Evolutionary conservation across 2,329 filamentous ascomycete species (phyloP).

Genomic region (Rhynchosporium secalis): DNA sequence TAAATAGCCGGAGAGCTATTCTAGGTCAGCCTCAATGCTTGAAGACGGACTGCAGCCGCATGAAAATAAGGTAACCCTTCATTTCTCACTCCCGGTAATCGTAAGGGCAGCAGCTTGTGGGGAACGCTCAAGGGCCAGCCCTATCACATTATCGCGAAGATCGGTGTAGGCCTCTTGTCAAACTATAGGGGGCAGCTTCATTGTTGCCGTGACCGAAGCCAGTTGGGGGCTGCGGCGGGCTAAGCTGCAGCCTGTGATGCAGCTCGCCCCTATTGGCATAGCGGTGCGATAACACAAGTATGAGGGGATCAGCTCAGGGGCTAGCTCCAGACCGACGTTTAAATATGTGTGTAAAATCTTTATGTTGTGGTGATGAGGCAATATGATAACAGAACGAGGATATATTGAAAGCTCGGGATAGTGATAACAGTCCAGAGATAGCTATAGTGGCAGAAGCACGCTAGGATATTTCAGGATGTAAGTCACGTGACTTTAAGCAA

Average conservation of each 20-base stretch:
- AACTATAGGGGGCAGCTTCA: not conserved
- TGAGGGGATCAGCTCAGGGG: not conserved
- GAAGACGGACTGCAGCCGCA: slow-evolving; percentile 7
- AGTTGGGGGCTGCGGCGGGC: slow-evolving; percentile 10
- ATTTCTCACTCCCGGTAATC: not conserved
- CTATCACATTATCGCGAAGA: slow-evolving; percentile 10
- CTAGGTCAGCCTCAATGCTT: slow-evolving; percentile 10
- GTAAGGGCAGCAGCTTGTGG: slow-evolving; percentile 8
- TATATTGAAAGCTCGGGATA: not conserved
- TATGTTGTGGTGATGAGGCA: not conserved
- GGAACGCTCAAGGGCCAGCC: slow-evolving; percentile 3
- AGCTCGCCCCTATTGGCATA: slow-evolving; percentile 5
- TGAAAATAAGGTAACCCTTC: slow-evolving; percentile 1
- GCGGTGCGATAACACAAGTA: not conserved
- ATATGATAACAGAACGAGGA: not conserved
- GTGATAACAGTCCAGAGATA: not conserved
- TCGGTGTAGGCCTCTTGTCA: not conserved
- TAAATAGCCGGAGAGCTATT: not conserved
- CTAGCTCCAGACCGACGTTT: not conserved
- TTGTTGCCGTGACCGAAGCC: slow-evolving; percentile 1
- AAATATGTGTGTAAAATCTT: not conserved
- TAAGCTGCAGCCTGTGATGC: slow-evolving; percentile 10
- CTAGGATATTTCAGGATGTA: not conserved
- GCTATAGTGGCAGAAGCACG: not conserved
- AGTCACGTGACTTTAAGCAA: not conserved